Evolutionary conservation across 163 green algal species (phyloP).

Genomic region (Chlamydomonas reinhardtii): DNA sequence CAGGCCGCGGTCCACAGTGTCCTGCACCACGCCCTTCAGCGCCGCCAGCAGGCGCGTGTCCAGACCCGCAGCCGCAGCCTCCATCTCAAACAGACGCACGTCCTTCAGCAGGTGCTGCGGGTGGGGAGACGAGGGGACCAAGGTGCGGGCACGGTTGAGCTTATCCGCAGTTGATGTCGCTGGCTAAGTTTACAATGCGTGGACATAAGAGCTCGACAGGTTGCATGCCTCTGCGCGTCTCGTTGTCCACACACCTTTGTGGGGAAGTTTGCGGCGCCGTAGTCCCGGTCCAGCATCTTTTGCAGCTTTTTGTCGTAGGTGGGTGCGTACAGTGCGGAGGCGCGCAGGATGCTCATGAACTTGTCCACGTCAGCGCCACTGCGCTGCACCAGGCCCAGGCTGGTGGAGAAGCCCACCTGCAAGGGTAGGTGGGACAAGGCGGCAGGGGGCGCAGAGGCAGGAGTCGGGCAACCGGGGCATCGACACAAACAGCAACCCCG

Average conservation of each 20-base stretch:
- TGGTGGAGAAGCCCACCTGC: constrained; percentile 46
- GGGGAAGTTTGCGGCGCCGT: constrained; percentile 42
- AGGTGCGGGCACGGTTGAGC: too few species aligned
- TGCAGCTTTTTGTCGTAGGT: constrained; percentile 51
- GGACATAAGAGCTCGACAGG: too few species aligned
- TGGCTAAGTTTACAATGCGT: too few species aligned
- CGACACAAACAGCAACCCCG: too few species aligned
- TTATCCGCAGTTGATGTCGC: too few species aligned
- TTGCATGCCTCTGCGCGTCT: too few species aligned
- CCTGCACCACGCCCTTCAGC: constrained; percentile 24
- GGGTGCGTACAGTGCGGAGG: constrained; percentile 43
- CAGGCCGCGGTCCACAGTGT: constrained; percentile 37
- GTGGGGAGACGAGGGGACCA: not conserved
- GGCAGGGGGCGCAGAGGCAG: not conserved
- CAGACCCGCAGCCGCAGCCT: constrained; percentile 28
- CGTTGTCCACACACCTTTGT: not conserved
- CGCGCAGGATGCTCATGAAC: constrained; percentile 43
- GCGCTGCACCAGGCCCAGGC: constrained; percentile 42
- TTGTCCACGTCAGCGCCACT: constrained; percentile 30
- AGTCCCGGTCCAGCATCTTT: constrained; percentile 51
- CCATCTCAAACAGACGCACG: constrained; percentile 39
- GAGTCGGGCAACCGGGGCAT: too few species aligned
- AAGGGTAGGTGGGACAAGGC: too few species aligned
- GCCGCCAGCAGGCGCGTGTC: constrained; percentile 46
- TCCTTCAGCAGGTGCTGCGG: constrained; percentile 48